phyloP scores from a whole-genome alignment of 2,329 filamentous ascomycete genomes.

The Aspergillus tanneri region DNA sequence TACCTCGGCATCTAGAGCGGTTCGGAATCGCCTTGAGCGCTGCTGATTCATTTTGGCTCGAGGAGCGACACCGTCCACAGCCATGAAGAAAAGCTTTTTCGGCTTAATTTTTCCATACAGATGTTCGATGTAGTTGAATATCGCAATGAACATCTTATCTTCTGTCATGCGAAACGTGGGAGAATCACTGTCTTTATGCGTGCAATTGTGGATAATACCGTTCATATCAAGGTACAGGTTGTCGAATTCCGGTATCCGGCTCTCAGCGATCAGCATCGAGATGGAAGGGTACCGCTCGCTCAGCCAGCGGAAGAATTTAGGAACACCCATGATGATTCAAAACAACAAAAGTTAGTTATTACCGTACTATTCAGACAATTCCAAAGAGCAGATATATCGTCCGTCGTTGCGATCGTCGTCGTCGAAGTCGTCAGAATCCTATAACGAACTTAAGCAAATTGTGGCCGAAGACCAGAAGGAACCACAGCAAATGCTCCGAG shows the following conservation, averaged over 20 bases:
- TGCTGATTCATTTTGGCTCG: constrained; percentile 99
- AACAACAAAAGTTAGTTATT: constrained; percentile 9
- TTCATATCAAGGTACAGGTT: constrained; percentile 92
- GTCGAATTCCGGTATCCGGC: constrained; percentile 98
- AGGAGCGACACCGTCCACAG: constrained; percentile 94
- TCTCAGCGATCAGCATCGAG: constrained; percentile 97
- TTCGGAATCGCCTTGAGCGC: constrained; percentile 89
- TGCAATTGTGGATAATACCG: constrained; percentile 99
- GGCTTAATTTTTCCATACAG: constrained; percentile 98
- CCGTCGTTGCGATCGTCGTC: constrained; percentile 16
- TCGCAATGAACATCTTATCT: constrained; percentile 99
- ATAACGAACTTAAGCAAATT: constrained; percentile 22
- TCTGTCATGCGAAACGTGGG: constrained; percentile 90
- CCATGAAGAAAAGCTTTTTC: constrained; percentile 99
- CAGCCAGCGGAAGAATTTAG: constrained; percentile 98
- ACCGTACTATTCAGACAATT: not conserved
- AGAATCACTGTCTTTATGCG: constrained; percentile 92
- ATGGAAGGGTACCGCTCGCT: constrained; percentile 98
- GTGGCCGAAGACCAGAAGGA: constrained; percentile 18
- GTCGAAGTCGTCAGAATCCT: constrained; percentile 24
- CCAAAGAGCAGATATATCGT: constrained; percentile 5
- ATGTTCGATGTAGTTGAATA: constrained; percentile 99
- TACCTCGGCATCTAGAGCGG: constrained; percentile 83
- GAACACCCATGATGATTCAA: constrained; percentile 61
- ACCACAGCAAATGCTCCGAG: constrained; percentile 22